Percentiles rank a stretch among this genome's conserved stretches.
Evolutionary conservation across 78 protist species (phyloP).

Genomic region (Bigelowiella natans): DNA sequence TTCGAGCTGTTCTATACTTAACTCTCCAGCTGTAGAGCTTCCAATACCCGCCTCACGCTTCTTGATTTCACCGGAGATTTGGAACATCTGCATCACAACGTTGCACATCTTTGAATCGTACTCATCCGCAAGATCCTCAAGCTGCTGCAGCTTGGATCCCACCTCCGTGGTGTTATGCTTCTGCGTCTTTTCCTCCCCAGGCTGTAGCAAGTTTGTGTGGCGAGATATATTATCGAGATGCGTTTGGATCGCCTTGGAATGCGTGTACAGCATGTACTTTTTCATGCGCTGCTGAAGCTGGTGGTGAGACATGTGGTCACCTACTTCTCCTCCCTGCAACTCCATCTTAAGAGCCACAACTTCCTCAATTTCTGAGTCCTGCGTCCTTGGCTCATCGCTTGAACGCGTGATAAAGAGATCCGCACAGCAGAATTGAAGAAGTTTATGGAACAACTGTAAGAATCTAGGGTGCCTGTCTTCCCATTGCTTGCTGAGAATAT

Average conservation of each 20-base stretch:
- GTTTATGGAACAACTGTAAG: background rate
- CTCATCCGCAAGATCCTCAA: background rate
- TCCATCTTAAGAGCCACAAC: background rate
- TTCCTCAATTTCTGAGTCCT: too few species aligned
- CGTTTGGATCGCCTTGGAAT: background rate
- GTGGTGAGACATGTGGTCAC: background rate
- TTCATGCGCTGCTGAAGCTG: background rate
- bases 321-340: background rate
- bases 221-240: background rate
- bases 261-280: background rate
- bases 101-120: background rate
- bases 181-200: background rate
- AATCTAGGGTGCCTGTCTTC: background rate
- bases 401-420: background rate
- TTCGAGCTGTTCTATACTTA: too few species aligned
- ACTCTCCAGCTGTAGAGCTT: too few species aligned
- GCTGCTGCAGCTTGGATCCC: background rate
- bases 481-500: background rate
- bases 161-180: background rate
- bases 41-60: too few species aligned
- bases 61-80: background rate
- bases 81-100: background rate
- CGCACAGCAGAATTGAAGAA: background rate
- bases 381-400: too few species aligned
- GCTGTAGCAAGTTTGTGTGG: background rate